A percentile compares a stretch with the other conserved stretches of the same genome.
These are phyloP conservation scores for Hyaloperonospora arabidopsidis DNA, from an alignment of 352 stramenopile genomes.

Conservation along the genomic window DNA sequence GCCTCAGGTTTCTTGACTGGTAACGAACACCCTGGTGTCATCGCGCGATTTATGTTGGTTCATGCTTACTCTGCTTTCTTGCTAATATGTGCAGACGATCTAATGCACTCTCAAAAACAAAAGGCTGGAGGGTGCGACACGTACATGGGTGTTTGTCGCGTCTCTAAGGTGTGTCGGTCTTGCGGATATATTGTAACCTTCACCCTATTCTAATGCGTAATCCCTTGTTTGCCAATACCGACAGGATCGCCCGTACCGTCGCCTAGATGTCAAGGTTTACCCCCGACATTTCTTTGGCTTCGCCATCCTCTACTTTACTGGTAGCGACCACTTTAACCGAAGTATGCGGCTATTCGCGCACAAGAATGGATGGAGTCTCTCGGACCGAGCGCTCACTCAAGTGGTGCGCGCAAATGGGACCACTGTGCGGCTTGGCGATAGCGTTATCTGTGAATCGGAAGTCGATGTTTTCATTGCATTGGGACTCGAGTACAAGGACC, in stretches of 20 bases:
- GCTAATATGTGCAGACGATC: slow-evolving; percentile 35
- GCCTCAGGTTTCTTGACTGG: slow-evolving; percentile 57
- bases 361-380: slow-evolving; percentile 73
- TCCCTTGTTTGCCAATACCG: not conserved
- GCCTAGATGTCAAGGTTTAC: slow-evolving; percentile 85
- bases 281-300: slow-evolving; percentile 71
- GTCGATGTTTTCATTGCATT: slow-evolving; percentile 82
- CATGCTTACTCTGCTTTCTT: not conserved
- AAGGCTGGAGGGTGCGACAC: slow-evolving; percentile 56
- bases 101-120: slow-evolving; percentile 53
- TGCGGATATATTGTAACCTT: not conserved
- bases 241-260: slow-evolving; percentile 45
- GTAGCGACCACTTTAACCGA: slow-evolving; percentile 87
- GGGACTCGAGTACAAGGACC: slow-evolving; percentile 78
- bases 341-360: slow-evolving; percentile 78
- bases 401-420: slow-evolving; percentile 48
- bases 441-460: slow-evolving; percentile 70
- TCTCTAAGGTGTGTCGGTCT: slow-evolving; percentile 36
- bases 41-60: not conserved
- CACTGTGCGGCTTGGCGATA: slow-evolving; percentile 57
- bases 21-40: not conserved
- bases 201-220: no score
- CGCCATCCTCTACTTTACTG: slow-evolving; percentile 87
- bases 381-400: slow-evolving; percentile 56
- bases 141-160: slow-evolving; percentile 82